These are phyloP conservation scores for Sclerotinia borealis DNA, from an alignment of 2,329 filamentous ascomycete species.

Conservation along the genomic window DNA sequence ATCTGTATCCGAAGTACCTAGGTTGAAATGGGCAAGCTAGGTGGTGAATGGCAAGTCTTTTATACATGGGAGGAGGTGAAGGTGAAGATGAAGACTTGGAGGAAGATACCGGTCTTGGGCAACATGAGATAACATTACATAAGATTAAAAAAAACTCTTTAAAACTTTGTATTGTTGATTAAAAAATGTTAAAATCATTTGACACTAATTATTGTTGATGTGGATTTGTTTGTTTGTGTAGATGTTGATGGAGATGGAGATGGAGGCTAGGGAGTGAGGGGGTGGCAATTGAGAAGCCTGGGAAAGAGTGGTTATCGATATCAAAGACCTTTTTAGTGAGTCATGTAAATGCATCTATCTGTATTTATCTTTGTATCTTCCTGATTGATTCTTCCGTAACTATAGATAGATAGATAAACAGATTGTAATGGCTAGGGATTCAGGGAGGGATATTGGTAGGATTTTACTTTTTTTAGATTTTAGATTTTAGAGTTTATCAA, in stretches of 20 bases:
- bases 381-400: background rate
- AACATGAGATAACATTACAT: background rate
- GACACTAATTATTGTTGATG: no score
- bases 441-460: conserved; percentile 8
- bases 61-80: conserved; percentile 14
- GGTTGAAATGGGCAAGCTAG: background rate
- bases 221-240: no score
- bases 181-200: no score
- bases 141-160: background rate
- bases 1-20: conserved; percentile 14
- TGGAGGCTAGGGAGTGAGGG: no score
- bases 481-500: background rate
- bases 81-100: conserved; percentile 17
- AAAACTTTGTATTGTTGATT: background rate
- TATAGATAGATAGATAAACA: background rate
- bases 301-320: no score
- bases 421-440: background rate
- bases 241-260: no score
- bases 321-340: no score
- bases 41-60: no score
- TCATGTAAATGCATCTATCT: no score
- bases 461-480: background rate
- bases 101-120: no score
- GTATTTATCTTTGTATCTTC: background rate
- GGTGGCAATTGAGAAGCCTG: no score